Percentiles rank a stretch among this genome's conserved stretches.
phyloP scores from a whole-genome alignment of 2,329 filamentous ascomycete species.

The Emergomyces orientalis region DNA sequence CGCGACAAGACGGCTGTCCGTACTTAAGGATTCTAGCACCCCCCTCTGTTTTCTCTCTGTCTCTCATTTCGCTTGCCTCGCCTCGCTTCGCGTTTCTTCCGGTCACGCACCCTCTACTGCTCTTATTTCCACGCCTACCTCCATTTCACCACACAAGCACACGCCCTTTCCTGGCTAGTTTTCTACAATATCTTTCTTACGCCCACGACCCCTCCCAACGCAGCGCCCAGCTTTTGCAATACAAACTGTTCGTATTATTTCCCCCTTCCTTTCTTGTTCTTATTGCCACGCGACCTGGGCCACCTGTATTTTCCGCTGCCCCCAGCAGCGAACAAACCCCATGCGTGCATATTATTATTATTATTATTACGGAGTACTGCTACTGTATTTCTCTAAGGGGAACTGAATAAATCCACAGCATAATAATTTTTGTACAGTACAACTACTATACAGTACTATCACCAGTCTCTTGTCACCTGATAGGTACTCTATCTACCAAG shows the following conservation, averaged over 20 bases:
- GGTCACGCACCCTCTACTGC: constrained; percentile 18
- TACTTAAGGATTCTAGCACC: constrained; percentile 37
- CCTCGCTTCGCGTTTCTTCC: constrained; percentile 14
- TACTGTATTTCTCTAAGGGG: no score
- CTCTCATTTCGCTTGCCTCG: constrained; percentile 23
- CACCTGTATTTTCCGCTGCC: neutral
- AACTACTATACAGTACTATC: no score
- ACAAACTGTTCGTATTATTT: neutral
- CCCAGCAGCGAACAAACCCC: no score
- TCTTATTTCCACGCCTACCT: neutral
- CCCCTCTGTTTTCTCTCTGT: constrained; percentile 31
- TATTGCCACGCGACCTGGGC: constrained; percentile 7
- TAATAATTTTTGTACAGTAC: no score
- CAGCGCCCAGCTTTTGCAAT: neutral
- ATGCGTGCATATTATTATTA: no score
- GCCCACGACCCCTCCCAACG: neutral
- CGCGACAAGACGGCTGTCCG: constrained; percentile 24
- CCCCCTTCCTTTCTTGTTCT: neutral
- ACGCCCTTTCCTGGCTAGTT: neutral
- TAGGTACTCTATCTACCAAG: neutral
- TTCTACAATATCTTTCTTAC: neutral
- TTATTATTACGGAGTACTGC: no score
- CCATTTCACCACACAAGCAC: neutral
- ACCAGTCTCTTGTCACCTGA: neutral
- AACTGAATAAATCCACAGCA: no score